Evolutionary conservation across 106 monocot species (phyloP).

Genomic region (Dactylorhiza incarnata): DNA sequence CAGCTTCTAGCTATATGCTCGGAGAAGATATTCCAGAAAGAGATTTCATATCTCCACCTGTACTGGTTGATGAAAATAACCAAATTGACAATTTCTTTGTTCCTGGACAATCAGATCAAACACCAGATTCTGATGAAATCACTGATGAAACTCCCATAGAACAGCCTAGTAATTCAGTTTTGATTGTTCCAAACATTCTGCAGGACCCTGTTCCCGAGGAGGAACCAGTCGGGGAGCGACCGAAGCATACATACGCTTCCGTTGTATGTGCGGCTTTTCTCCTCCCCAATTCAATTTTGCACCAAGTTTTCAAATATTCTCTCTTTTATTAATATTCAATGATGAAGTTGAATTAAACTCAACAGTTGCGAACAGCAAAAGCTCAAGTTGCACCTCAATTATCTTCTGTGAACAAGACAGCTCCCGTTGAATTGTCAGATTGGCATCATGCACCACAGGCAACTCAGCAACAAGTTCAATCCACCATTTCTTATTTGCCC

Average conservation of each 20-base stretch:
- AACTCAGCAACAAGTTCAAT: conserved; percentile 24
- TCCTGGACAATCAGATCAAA: conserved; percentile 31
- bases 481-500: conserved; percentile 9
- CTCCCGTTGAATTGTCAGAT: conserved; percentile 18
- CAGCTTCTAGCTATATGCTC: conserved; percentile 30
- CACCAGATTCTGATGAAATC: conserved; percentile 27
- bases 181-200: conserved; percentile 16
- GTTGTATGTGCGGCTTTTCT: conserved; percentile 34
- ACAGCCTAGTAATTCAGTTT: conserved; percentile 32
- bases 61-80: conserved; percentile 31
- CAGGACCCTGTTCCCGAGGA: conserved; percentile 26
- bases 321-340: not conserved
- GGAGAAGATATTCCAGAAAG: conserved; percentile 26
- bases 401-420: conserved; percentile 21
- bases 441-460: conserved; percentile 28
- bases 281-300: not conserved
- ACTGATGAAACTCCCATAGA: conserved; percentile 38
- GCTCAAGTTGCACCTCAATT: conserved; percentile 24
- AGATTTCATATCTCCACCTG: conserved; percentile 16
- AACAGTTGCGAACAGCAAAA: conserved; percentile 55
- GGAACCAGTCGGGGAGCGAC: conserved; percentile 31
- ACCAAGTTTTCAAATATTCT: not conserved
- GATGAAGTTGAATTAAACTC: conserved; percentile 4
- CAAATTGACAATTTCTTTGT: conserved; percentile 36
- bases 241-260: conserved; percentile 81